Evolutionary conservation across 345 rosid species (phyloP).

Genomic region (Turnera subulata): DNA sequence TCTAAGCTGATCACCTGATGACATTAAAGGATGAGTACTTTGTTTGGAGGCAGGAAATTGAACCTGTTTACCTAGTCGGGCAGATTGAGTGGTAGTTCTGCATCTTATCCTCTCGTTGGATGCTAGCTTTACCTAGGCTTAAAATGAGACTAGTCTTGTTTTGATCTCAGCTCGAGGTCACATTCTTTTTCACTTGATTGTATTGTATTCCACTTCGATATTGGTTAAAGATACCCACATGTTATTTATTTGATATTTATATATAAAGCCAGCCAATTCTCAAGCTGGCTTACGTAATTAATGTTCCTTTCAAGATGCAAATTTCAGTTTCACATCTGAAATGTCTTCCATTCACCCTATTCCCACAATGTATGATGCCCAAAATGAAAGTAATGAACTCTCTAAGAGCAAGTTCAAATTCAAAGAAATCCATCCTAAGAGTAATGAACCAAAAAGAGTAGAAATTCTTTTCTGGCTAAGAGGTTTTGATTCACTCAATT

Average conservation of each 20-base stretch:
- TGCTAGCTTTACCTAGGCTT: slow-evolving; percentile 4
- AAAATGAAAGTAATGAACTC: too few relatives aligned
- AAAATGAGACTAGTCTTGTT: not conserved
- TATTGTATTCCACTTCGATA: slow-evolving; percentile 13
- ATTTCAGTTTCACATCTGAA: too few relatives aligned
- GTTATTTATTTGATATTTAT: not conserved
- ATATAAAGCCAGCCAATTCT: slow-evolving; percentile 10
- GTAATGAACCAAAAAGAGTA: too few relatives aligned
- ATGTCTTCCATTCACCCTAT: too few relatives aligned
- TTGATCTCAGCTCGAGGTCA: slow-evolving; percentile 60
- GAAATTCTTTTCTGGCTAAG: too few relatives aligned
- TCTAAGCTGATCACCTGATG: slow-evolving; percentile 1
- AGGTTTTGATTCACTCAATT: too few relatives aligned
- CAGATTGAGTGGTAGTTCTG: slow-evolving; percentile 22
- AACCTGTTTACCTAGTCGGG: not conserved
- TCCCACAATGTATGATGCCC: too few relatives aligned
- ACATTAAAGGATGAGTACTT: not conserved
- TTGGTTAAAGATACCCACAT: not conserved
- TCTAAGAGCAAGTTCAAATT: too few relatives aligned
- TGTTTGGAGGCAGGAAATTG: slow-evolving; percentile 5
- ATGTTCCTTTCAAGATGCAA: slow-evolving; percentile 1
- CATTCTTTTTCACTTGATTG: slow-evolving; percentile 39
- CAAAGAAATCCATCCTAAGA: too few relatives aligned
- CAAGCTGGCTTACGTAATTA: slow-evolving; percentile 3
- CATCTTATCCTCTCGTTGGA: slow-evolving; percentile 12